A percentile compares a stretch with the other conserved stretches of the same genome.
Conservation (phyloP, 2,329 filamentous ascomycete species). For the Curvularia sp. region DNA sequence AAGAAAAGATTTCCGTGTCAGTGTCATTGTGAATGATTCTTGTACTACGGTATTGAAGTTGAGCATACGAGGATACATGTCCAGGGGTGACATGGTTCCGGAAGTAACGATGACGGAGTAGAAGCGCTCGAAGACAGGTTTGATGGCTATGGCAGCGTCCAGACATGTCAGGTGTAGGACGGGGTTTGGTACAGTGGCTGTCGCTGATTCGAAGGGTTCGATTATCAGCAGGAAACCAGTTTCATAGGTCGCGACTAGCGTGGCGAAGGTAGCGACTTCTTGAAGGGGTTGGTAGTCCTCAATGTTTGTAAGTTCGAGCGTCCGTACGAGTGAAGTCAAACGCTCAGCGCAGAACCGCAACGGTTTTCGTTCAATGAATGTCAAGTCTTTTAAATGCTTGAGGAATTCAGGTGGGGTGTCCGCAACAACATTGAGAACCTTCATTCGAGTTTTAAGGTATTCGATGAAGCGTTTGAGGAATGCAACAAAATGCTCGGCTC, state of each 20-base stretch:
- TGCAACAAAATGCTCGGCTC: slow-evolving; percentile 93
- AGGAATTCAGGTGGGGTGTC: slow-evolving; percentile 96
- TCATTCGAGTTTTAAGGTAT: slow-evolving; percentile 98
- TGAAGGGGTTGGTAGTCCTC: slow-evolving; percentile 97
- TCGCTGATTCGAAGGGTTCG: slow-evolving; percentile 96
- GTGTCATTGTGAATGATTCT: slow-evolving; percentile 96
- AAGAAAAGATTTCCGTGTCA: slow-evolving; percentile 91
- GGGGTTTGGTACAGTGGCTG: slow-evolving; percentile 92
- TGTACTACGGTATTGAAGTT: slow-evolving; percentile 91
- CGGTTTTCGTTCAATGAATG: slow-evolving; percentile 97
- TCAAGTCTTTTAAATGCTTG: slow-evolving; percentile 90
- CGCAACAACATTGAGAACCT: slow-evolving; percentile 94
- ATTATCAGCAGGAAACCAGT: slow-evolving; percentile 94
- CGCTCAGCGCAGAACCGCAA: slow-evolving; percentile 93
- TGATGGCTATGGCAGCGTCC: slow-evolving; percentile 97
- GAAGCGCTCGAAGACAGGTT: slow-evolving; percentile 96
- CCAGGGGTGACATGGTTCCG: slow-evolving; percentile 92
- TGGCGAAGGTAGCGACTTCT: slow-evolving; percentile 97
- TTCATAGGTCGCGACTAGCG: slow-evolving; percentile 93
- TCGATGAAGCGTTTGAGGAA: slow-evolving; percentile 98
- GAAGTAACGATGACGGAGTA: slow-evolving; percentile 98
- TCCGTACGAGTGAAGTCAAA: slow-evolving; percentile 90
- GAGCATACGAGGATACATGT: slow-evolving; percentile 99
- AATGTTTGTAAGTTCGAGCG: slow-evolving; percentile 94
- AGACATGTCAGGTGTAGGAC: slow-evolving; percentile 97